Percentiles rank a stretch among this genome's conserved stretches.
These are phyloP conservation scores for Penicillium verrucosum DNA, from an alignment of 2,329 filamentous ascomycete species.

Conservation along the genomic window DNA sequence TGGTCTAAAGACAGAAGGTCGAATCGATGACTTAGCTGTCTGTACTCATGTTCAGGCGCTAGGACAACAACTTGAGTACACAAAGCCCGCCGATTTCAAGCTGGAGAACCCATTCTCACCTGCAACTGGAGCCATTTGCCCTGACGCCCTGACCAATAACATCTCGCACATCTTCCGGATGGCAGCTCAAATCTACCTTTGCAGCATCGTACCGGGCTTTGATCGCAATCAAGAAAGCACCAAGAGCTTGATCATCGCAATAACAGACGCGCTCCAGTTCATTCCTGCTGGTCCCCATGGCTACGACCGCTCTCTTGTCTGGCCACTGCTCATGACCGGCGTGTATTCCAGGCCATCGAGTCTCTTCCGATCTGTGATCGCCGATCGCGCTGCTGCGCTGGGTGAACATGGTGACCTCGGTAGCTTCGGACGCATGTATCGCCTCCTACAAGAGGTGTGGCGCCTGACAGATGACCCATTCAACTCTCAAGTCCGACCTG, in stretches of 20 bases:
- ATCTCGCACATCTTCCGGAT: constrained; percentile 88
- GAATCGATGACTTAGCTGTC: constrained; percentile 75
- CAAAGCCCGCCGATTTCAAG: constrained; percentile 64
- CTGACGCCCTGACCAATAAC: constrained; percentile 80
- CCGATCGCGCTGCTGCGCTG: constrained; percentile 70
- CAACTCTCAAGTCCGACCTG: background rate
- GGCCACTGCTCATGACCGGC: constrained; percentile 88
- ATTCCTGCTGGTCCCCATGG: constrained; percentile 79
- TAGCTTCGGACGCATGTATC: constrained; percentile 78
- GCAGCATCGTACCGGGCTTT: constrained; percentile 88
- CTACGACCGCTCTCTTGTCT: constrained; percentile 86
- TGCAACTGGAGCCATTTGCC: constrained; percentile 68
- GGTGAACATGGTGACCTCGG: constrained; percentile 74
- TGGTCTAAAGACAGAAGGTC: constrained; percentile 75
- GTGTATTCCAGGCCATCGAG: constrained; percentile 71
- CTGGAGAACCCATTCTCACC: constrained; percentile 56
- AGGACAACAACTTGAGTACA: constrained; percentile 83
- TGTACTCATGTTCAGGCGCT: constrained; percentile 81
- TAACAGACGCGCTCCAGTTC: constrained; percentile 67
- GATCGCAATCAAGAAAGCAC: constrained; percentile 71
- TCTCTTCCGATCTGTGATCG: constrained; percentile 72
- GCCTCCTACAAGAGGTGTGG: constrained; percentile 82
- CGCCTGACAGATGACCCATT: constrained; percentile 61
- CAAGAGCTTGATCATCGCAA: constrained; percentile 71
- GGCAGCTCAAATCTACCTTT: constrained; percentile 91